Percentiles rank a stretch among this genome's conserved stretches.
phyloP scores from a whole-genome alignment of 2,329 filamentous ascomycete genomes.

The Penicillium hordei region DNA sequence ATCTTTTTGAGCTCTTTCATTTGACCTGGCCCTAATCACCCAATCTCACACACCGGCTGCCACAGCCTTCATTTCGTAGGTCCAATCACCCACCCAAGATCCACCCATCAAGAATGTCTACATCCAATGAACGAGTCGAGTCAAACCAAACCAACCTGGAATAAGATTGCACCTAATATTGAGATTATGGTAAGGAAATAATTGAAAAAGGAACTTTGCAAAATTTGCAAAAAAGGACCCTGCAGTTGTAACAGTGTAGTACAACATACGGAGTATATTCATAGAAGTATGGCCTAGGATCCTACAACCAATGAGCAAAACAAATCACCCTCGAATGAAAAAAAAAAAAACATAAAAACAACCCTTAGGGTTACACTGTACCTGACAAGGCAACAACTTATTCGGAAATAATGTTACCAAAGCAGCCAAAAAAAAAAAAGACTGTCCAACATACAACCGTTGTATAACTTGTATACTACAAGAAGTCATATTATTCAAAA shows the following conservation, averaged over 20 bases:
- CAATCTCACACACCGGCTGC: slow-evolving; percentile 4
- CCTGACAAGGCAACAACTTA: neutral
- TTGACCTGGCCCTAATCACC: neutral
- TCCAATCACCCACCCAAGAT: slow-evolving; percentile 10
- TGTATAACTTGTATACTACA: neutral
- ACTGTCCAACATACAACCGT: neutral
- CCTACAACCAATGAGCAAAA: neutral
- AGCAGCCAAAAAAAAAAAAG: neutral
- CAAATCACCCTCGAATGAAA: neutral
- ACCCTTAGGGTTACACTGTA: slow-evolving; percentile 6
- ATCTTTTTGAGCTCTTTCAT: slow-evolving; percentile 1
- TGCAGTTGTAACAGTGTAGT: neutral
- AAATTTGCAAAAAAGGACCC: slow-evolving; percentile 1
- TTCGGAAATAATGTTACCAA: neutral
- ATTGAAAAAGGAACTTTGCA: neutral
- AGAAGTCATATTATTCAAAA: neutral
- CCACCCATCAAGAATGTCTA: slow-evolving; percentile 1
- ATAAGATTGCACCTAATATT: slow-evolving; percentile 5
- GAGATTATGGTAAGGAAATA: neutral
- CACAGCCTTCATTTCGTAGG: neutral
- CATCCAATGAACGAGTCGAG: slow-evolving; percentile 6
- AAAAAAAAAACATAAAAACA: neutral
- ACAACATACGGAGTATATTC: neutral
- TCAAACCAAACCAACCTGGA: neutral
- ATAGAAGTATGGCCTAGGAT: neutral